Percentiles rank a stretch among this genome's conserved stretches.
Evolutionary conservation across 2,329 filamentous ascomycete genomes (phyloP).

Genomic region (Phialocephala subalpina): DNA sequence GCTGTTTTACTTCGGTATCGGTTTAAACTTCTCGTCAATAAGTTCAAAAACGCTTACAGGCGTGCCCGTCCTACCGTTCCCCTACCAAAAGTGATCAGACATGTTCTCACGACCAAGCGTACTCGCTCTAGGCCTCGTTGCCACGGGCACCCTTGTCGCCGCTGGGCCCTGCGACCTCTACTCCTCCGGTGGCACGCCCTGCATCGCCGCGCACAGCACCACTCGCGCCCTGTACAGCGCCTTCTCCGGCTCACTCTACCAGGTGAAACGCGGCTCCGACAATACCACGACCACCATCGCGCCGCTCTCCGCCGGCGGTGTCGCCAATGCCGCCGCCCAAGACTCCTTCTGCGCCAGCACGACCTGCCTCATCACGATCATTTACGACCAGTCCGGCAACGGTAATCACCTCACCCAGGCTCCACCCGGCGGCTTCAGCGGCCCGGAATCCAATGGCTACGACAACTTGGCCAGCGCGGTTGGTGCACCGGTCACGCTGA

Average conservation of each 20-base stretch:
- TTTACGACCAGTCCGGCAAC: conserved; percentile 71
- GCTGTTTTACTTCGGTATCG: too few relatives aligned
- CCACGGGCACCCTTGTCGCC: conserved; percentile 50
- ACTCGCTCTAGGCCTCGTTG: conserved; percentile 45
- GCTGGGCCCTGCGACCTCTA: conserved; percentile 71
- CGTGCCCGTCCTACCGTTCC: too few relatives aligned
- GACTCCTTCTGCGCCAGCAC: conserved; percentile 67
- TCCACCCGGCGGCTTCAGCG: conserved; percentile 61
- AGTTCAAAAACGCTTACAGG: conserved; percentile 1
- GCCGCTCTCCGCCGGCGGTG: conserved; percentile 63
- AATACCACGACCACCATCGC: conserved; percentile 45
- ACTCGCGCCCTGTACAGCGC: conserved; percentile 66
- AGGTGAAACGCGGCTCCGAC: conserved; percentile 63
- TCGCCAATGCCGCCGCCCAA: conserved; percentile 67
- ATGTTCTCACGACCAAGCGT: conserved; percentile 44
- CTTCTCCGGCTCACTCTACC: conserved; percentile 64
- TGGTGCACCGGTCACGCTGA: conserved; percentile 67
- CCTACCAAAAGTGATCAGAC: conserved; percentile 31
- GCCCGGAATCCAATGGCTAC: conserved; percentile 62
- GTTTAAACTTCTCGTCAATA: too few relatives aligned
- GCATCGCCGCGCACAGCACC: conserved; percentile 70
- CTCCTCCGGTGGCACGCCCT: conserved; percentile 64
- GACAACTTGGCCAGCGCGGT: conserved; percentile 67
- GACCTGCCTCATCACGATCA: conserved; percentile 68
- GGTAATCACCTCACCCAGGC: conserved; percentile 71